Conservation (phyloP, 805 yeast species). For the Zygosaccharomyces bisporus region DNA sequence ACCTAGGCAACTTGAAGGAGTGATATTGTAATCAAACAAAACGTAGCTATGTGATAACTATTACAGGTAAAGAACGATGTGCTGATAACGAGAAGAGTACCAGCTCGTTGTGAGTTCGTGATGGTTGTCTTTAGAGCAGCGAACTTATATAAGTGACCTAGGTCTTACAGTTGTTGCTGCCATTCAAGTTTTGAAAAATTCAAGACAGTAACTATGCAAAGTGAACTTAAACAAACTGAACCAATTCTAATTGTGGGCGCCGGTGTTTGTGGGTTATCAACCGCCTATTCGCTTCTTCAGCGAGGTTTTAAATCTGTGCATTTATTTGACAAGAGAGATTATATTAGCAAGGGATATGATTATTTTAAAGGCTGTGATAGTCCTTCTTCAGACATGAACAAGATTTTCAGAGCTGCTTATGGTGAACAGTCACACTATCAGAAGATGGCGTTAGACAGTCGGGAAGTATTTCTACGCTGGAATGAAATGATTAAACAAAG, state of each 20-base stretch:
- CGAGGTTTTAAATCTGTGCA: conserved; percentile 36
- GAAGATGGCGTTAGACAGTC: conserved; percentile 21
- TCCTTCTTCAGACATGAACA: conserved; percentile 42
- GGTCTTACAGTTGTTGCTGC: no score
- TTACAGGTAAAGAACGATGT: not conserved
- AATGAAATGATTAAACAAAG: conserved; percentile 24
- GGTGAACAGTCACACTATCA: conserved; percentile 38
- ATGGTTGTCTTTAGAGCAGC: no score
- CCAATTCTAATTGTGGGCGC: conserved; percentile 43
- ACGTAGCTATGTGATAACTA: not conserved
- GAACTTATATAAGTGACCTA: no score
- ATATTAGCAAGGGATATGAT: conserved; percentile 28
- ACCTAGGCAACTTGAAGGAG: not conserved
- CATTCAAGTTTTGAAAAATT: no score
- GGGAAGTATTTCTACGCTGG: conserved; percentile 26
- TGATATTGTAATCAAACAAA: not conserved
- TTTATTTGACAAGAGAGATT: conserved; percentile 37
- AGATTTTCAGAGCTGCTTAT: conserved; percentile 39
- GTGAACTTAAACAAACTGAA: not conserved
- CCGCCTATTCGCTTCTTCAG: conserved; percentile 32
- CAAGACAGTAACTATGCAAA: not conserved
- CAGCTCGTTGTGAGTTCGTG: no score
- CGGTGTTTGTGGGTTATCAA: conserved; percentile 48
- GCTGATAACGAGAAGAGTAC: not conserved
- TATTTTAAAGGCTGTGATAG: conserved; percentile 40